Base-by-base conservation (phyloP, 1,284 basidiomycete genomes). In the Puccinia polysora region DNA sequence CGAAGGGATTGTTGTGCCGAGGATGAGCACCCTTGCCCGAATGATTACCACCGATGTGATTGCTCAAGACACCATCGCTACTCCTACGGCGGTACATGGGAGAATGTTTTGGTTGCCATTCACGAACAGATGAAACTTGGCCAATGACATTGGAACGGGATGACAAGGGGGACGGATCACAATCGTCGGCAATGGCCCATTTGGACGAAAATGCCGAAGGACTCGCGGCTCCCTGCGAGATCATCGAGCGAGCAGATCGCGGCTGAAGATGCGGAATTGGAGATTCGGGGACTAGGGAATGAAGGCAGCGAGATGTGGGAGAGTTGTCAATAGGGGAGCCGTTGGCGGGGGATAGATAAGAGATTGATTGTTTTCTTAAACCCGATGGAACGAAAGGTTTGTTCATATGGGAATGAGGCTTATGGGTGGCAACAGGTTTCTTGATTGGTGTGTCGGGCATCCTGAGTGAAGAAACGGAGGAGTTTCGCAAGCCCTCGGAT, bases 371-470 rank as follows among this genome's bases (percentile, higher is more conserved):
- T 30, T 55, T 62, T 14, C 69, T 45, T 12, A 71, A 50, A 45
- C 59, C 40, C 34, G 69, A 71, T 38, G 69, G 49, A 18, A 71
- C 32, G 20, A 71, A 63, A 14, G 69, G 69, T 28, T 71, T 71
- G 23, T 40, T 63, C 28, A 47, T 43, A 49, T 70, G 55, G 36
- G 49, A 45, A 62, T 59, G 56, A 14, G 32, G 12, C 34, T 70
- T 70, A 34, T 60, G 45, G n/a, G 47, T n/a, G 20, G 52, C 32
- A 28, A 32, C 14, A n/a, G 69, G 50, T 45, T 71, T 71, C 43
- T 71, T 71, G 32, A 71, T 71, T 34, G 69, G 69, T 18, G 69
- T 71, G 49, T 71, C 69, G 18, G 69, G 69, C 69, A 71, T 71
- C 40, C 59, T 71, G 2, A 71, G 40, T 15, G 69, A 63, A 10